Base-by-base conservation (phyloP, 2,329 filamentous ascomycete species). In the Botrytis cinerea region DNA sequence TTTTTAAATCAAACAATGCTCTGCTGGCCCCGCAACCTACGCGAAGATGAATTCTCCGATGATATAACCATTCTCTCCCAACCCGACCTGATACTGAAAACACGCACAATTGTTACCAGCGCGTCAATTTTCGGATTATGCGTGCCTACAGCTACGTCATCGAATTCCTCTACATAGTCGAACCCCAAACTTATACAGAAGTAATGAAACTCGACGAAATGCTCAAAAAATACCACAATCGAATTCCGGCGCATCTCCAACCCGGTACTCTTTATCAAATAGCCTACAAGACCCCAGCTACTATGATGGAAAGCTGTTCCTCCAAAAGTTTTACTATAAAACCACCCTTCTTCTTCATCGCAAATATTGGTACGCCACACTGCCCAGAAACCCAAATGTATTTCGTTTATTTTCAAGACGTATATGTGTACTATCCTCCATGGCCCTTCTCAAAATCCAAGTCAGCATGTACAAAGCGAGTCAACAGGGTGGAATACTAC, bases 41-140 rank as follows among this genome's bases (percentile, higher is more conserved):
- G 88, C 63, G 91, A 92, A 79, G 86, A 89, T 38, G 90, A 93
- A 78, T 89, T 93, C 74, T 85, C 85, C 75, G 86, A 89, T 78
- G 82, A 88, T 73, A 86, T 84, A 73, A 82, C 82, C 46, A 84
- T 84, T 66, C 81, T 93, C 43, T 90, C 0, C 85, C 86, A 0
- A 81, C 86, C 4, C 84, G 90, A 32, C 88, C 90, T 1, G 77
- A 83, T 25, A 83, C 84, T 10, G 89, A 92, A 75, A 87, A 88
- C 69, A 92, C 91, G 0, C 82, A 85, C 7, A 84, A 88, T 79
- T 86, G 84, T 28, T 89, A 89, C 73, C 83, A 86, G 14, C 85
- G 87, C 57, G 82, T 84, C 75, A 89, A 89, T 79, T 83, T 83
- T 22, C 78, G 78, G 60, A 80, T 89, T 5, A 83, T 85, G 75